Evolutionary conservation across 345 rosid species (phyloP).

Genomic region (Microcos paniculata): DNA sequence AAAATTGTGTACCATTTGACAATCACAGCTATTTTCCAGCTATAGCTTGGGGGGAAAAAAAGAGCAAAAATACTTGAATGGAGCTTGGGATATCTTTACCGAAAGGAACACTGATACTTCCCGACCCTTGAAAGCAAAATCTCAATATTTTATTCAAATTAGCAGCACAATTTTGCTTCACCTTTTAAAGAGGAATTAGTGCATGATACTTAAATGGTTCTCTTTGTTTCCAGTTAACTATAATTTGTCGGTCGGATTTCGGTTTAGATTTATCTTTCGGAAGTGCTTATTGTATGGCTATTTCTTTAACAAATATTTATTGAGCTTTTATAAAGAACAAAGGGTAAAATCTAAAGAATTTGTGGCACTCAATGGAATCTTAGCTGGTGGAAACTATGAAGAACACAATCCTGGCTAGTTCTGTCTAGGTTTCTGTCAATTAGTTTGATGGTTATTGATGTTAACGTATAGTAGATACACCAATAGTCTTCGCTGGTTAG

Average conservation of each 20-base stretch:
- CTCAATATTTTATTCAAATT: no score
- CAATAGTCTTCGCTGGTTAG: background rate
- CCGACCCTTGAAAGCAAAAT: background rate
- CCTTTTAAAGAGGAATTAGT: no score
- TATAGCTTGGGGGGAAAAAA: background rate
- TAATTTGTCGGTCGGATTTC: no score
- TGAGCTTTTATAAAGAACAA: background rate
- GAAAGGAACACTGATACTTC: background rate
- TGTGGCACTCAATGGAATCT: background rate
- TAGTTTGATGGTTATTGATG: background rate
- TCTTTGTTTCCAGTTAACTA: no score
- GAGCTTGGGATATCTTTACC: background rate
- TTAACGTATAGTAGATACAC: no score
- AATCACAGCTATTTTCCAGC: background rate
- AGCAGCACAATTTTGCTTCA: no score
- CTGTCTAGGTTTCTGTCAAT: background rate
- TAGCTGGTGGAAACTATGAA: background rate
- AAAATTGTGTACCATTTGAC: background rate
- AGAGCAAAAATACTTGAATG: background rate
- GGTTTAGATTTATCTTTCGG: background rate
- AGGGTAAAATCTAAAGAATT: background rate
- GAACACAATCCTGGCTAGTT: background rate
- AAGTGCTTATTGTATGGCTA: background rate
- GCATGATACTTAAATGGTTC: no score
- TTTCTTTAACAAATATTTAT: background rate